Evolutionary conservation across 208 protist species (phyloP).

Genomic region (Trypanosoma rangeli): DNA sequence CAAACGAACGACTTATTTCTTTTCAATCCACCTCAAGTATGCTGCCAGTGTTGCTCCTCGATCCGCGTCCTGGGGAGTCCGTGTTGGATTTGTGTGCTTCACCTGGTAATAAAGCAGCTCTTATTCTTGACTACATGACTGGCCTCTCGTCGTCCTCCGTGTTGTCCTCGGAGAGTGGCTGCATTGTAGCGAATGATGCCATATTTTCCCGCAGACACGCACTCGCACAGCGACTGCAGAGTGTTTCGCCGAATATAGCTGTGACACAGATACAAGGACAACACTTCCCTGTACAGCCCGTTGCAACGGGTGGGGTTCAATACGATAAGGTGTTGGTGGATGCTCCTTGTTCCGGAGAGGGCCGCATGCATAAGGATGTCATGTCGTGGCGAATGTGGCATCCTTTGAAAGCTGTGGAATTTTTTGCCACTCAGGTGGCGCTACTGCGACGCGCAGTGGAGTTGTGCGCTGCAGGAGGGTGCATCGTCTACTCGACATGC

Average conservation of each 20-base stretch:
- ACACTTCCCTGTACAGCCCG: conserved; percentile 9
- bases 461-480: conserved; percentile 69
- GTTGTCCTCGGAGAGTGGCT: conserved; percentile 17
- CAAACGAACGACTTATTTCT: conserved; percentile 55
- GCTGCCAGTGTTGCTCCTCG: conserved; percentile 68
- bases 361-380: conserved; percentile 79
- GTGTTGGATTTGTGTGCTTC: conserved; percentile 87
- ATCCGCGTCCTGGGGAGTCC: conserved; percentile 55
- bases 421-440: conserved; percentile 64
- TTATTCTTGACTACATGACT: conserved; percentile 60
- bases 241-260: conserved; percentile 33
- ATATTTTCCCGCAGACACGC: conserved; percentile 30
- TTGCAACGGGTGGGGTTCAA: conserved; percentile 14
- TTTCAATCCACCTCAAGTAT: conserved; percentile 80
- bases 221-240: conserved; percentile 50
- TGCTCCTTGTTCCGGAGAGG: conserved; percentile 95
- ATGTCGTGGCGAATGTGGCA: conserved; percentile 87
- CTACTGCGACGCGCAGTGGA: conserved; percentile 72
- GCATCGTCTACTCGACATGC: conserved; percentile 96
- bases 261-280: conserved; percentile 41
- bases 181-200: conserved; percentile 73
- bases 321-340: conserved; percentile 92
- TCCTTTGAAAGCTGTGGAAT: conserved; percentile 53
- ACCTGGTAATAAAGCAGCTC: conserved; percentile 76
- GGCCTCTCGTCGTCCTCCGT: conserved; percentile 5